phyloP scores from a whole-genome alignment of 805 yeast species.

The Lipomyces chichibuensis region DNA sequence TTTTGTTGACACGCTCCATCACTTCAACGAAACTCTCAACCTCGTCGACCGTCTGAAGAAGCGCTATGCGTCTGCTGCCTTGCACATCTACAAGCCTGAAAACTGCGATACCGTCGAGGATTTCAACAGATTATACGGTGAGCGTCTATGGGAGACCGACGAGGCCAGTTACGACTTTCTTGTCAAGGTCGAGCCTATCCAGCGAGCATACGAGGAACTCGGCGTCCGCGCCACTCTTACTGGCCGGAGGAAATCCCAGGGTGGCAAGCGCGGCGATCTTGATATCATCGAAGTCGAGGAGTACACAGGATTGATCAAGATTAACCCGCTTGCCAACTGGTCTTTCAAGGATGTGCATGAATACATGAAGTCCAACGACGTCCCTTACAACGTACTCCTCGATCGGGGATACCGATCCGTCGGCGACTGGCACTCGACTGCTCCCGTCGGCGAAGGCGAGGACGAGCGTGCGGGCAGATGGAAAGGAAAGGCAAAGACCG shows the following conservation, averaged over 20 bases:
- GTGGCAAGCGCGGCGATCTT: conserved; percentile 73
- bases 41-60: conserved; percentile 62
- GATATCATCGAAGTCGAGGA: conserved; percentile 78
- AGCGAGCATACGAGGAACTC: conserved; percentile 75
- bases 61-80: conserved; percentile 57
- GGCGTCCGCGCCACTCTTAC: conserved; percentile 84
- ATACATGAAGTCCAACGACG: conserved; percentile 69
- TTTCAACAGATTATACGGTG: conserved; percentile 71
- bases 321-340: conserved; percentile 89
- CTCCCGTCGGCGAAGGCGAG: conserved; percentile 85
- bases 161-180: conserved; percentile 80
- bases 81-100: conserved; percentile 71
- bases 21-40: conserved; percentile 90
- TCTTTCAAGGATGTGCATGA: conserved; percentile 67
- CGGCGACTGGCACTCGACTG: conserved; percentile 95
- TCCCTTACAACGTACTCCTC: conserved; percentile 82
- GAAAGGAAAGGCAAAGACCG: conserved; percentile 91
- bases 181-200: conserved; percentile 91
- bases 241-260: conserved; percentile 88
- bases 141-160: conserved; percentile 77
- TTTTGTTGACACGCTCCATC: conserved; percentile 87
- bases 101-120: conserved; percentile 61
- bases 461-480: conserved; percentile 97
- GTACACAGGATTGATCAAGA: conserved; percentile 71
- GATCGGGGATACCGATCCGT: conserved; percentile 88